These are phyloP conservation scores for Liriodendron chinense DNA, from an alignment of 164 flowering plant species.

Conservation along the genomic window DNA sequence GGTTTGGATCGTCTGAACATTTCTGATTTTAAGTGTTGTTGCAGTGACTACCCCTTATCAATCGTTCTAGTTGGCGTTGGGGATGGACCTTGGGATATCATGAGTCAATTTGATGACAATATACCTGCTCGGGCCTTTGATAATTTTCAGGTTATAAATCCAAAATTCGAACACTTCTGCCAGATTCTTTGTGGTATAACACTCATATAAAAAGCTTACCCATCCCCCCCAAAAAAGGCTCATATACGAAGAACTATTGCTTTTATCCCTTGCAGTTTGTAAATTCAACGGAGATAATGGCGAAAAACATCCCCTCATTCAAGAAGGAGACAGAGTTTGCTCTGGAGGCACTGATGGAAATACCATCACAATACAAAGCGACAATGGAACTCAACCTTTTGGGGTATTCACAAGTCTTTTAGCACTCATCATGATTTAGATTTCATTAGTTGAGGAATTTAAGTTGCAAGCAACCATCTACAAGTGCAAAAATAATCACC, in stretches of 20 bases:
- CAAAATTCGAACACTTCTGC: not conserved
- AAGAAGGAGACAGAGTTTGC: conserved; percentile 55
- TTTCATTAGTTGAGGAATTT: too few relatives aligned
- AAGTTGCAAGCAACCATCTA: not conserved
- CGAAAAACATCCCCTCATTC: conserved; percentile 17
- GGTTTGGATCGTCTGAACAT: not conserved
- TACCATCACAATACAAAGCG: conserved; percentile 52
- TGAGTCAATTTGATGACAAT: conserved; percentile 50
- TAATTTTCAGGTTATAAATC: conserved; percentile 45
- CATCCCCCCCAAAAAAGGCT: not conserved
- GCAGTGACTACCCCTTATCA: conserved; percentile 45
- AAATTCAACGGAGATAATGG: conserved; percentile 52
- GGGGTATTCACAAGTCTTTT: conserved; percentile 26
- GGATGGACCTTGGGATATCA: conserved; percentile 62
- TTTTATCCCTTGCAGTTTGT: conserved; percentile 41
- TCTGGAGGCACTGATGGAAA: conserved; percentile 50
- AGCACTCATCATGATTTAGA: not conserved
- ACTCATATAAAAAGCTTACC: too few relatives aligned
- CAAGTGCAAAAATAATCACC: not conserved
- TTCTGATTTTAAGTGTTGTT: conserved; percentile 9
- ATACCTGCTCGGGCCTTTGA: conserved; percentile 50
- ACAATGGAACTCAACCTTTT: conserved; percentile 39
- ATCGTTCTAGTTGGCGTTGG: conserved; percentile 61
- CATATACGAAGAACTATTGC: not conserved
- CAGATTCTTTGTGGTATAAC: not conserved